Evolutionary conservation across 176 grass and related monocot genomes (phyloP).

Genomic region (Lolium multiflorum): DNA sequence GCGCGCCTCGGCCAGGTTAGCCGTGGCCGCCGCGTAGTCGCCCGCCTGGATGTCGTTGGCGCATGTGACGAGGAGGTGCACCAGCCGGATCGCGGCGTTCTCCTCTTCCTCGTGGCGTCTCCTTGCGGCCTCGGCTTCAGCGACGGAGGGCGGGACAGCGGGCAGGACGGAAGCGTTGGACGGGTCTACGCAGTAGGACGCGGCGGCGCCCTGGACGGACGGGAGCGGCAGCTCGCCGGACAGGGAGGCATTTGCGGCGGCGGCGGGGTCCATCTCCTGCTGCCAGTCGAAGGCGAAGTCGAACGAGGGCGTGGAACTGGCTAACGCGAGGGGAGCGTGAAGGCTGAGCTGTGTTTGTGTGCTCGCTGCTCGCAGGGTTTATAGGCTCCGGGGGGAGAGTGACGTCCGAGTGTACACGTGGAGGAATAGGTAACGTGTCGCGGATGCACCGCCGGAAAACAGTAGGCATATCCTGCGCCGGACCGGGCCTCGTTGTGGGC

Average conservation of each 20-base stretch:
- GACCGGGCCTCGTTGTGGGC: too few species aligned
- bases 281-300: background rate
- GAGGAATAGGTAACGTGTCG: background rate
- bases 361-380: background rate
- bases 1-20: slow-evolving; percentile 45
- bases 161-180: background rate
- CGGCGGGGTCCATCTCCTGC: background rate
- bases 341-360: background rate
- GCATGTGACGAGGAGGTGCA: slow-evolving; percentile 65
- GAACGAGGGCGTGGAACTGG: background rate
- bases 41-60: slow-evolving; percentile 56
- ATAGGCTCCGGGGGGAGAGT: background rate
- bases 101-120: slow-evolving; percentile 40
- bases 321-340: background rate
- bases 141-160: background rate
- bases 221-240: background rate
- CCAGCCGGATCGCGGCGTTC: slow-evolving; percentile 42
- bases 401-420: slow-evolving; percentile 20
- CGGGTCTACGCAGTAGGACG: slow-evolving; percentile 10
- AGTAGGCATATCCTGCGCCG: too few species aligned
- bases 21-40: slow-evolving; percentile 36
- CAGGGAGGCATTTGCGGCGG: background rate
- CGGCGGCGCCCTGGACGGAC: background rate
- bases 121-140: background rate
- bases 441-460: background rate